Percentiles rank a stretch among this genome's conserved stretches.
These are phyloP conservation scores for Talaromyces sp. DNA, from an alignment of 2,329 filamentous ascomycete genomes.

Conservation along the genomic window DNA sequence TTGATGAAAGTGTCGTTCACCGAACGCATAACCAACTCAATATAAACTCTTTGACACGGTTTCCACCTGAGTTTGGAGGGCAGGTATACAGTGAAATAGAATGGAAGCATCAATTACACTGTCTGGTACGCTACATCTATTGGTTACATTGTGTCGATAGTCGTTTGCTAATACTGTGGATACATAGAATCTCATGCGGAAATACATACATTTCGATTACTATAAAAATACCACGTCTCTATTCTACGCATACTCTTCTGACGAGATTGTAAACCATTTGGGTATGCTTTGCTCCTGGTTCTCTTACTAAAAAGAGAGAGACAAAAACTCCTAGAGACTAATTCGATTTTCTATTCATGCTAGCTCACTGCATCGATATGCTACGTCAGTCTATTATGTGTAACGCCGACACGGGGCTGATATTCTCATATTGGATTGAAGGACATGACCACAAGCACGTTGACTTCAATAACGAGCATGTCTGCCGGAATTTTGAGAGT, in stretches of 20 bases:
- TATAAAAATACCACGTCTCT: background rate
- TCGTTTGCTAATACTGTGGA: background rate
- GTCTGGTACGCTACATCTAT: background rate
- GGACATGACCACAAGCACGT: constrained; percentile 1
- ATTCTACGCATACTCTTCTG: constrained; percentile 1
- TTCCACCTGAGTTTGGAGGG: constrained; percentile 1
- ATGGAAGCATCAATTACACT: constrained; percentile 1
- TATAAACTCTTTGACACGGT: background rate
- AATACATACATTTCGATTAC: background rate
- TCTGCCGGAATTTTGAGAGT: background rate
- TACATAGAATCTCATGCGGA: background rate
- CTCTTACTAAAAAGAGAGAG: background rate
- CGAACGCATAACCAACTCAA: background rate
- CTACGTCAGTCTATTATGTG: constrained; percentile 1
- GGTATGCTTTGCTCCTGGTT: background rate
- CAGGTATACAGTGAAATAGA: background rate
- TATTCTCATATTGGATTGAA: background rate
- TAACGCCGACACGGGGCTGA: background rate
- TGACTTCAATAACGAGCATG: background rate
- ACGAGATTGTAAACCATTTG: background rate
- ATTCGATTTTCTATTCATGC: background rate
- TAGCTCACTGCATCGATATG: constrained; percentile 1
- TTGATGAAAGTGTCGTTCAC: background rate
- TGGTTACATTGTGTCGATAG: background rate
- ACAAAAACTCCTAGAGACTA: background rate